Conservation (phyloP, 352 stramenopile genomes). For the Globisporangium carolinianum region DNA sequence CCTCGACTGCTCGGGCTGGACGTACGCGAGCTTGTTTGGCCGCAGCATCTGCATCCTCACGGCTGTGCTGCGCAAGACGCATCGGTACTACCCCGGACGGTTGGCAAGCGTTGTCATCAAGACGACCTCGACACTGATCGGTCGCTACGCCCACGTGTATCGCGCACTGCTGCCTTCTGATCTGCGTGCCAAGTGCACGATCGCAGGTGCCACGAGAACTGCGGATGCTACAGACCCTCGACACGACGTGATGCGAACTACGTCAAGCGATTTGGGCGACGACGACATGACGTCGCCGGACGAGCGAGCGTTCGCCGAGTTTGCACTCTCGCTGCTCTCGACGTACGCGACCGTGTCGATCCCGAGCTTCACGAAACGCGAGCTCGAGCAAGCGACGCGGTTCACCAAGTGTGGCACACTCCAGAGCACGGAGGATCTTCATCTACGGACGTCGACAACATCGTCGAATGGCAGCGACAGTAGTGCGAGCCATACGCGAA, state of each 20-base stretch:
- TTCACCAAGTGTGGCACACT: slow-evolving; percentile 23
- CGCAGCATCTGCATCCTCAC: slow-evolving; percentile 20
- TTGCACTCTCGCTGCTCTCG: slow-evolving; percentile 20
- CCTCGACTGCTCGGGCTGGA: slow-evolving; percentile 23
- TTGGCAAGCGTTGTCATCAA: slow-evolving; percentile 18
- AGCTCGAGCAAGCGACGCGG: slow-evolving; percentile 23
- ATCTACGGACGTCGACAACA: background rate
- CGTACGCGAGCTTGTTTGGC: slow-evolving; percentile 20
- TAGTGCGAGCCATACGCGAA: background rate
- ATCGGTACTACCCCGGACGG: slow-evolving; percentile 20
- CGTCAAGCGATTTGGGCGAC: background rate
- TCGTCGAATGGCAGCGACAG: background rate
- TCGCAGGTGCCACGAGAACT: background rate
- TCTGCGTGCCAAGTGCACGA: slow-evolving; percentile 6
- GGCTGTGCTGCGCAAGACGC: slow-evolving; percentile 16
- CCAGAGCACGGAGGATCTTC: slow-evolving; percentile 1
- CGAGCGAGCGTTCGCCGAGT: slow-evolving; percentile 20
- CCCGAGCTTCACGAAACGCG: slow-evolving; percentile 23
- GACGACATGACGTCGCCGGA: slow-evolving; percentile 5
- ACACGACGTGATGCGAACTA: no score
- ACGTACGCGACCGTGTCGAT: slow-evolving; percentile 24
- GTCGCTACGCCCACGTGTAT: slow-evolving; percentile 11
- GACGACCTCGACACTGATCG: slow-evolving; percentile 6
- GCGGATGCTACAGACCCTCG: no score
- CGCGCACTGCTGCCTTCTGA: slow-evolving; percentile 11